These are phyloP conservation scores for Torulaspora globosa DNA, from an alignment of 1,139 yeast species.

Conservation along the genomic window DNA sequence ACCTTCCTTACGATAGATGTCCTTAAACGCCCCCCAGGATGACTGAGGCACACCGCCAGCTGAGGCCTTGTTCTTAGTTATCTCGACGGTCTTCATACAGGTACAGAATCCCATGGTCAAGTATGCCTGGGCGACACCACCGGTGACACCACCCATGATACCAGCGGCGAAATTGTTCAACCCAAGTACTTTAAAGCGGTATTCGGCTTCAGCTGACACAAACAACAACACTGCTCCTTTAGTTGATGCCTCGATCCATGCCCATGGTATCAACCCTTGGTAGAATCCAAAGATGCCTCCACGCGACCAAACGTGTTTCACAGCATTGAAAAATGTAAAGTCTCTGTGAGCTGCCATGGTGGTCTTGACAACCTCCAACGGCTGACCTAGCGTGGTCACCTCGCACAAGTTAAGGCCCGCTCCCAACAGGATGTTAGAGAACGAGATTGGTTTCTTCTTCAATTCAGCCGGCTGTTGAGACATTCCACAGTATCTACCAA, in stretches of 20 bases:
- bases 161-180: slow-evolving; percentile 75
- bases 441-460: slow-evolving; percentile 79
- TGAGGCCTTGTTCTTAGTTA: slow-evolving; percentile 74
- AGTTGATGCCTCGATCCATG: slow-evolving; percentile 99
- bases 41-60: slow-evolving; percentile 68
- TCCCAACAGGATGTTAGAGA: slow-evolving; percentile 86
- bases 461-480: slow-evolving; percentile 20
- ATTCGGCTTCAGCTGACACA: slow-evolving; percentile 90
- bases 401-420: slow-evolving; percentile 92
- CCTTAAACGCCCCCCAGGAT: slow-evolving; percentile 79
- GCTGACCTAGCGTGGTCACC: slow-evolving; percentile 93
- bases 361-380: slow-evolving; percentile 90
- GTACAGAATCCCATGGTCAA: slow-evolving; percentile 97
- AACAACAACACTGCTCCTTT: slow-evolving; percentile 96
- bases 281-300: slow-evolving; percentile 91
- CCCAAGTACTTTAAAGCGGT: slow-evolving; percentile 61
- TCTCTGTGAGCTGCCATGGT: slow-evolving; percentile 97
- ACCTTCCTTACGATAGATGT: slow-evolving; percentile 80
- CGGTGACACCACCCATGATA: slow-evolving; percentile 89
- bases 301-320: slow-evolving; percentile 78
- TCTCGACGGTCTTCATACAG: slow-evolving; percentile 96
- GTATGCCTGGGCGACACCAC: slow-evolving; percentile 92
- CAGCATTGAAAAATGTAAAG: slow-evolving; percentile 62
- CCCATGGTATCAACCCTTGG: slow-evolving; percentile 99
- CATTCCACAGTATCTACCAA: slow-evolving; percentile 8